Evolutionary conservation across 805 yeast species (phyloP).

Genomic region (Schizosaccharomyces japonicus): DNA sequence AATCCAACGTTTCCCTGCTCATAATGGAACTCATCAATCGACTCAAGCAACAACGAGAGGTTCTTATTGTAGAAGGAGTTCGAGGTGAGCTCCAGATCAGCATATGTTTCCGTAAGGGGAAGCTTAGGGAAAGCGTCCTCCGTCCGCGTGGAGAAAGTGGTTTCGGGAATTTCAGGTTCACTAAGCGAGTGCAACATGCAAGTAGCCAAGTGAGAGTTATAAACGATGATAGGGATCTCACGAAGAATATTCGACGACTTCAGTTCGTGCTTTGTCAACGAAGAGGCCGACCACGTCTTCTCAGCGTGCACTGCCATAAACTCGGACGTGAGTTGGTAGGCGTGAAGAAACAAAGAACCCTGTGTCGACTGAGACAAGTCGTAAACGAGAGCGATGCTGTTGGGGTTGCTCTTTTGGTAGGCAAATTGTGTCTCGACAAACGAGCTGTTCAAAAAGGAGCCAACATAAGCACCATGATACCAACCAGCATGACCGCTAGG

Average conservation of each 20-base stretch:
- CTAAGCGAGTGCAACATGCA: slow-evolving; percentile 21
- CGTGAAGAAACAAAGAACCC: slow-evolving; percentile 40
- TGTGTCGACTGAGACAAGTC: slow-evolving; percentile 43
- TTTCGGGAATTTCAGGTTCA: background rate
- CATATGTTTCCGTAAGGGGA: slow-evolving; percentile 5
- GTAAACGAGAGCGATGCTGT: slow-evolving; percentile 25
- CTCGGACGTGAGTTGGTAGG: slow-evolving; percentile 38
- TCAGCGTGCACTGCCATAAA: slow-evolving; percentile 29
- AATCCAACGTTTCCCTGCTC: slow-evolving; percentile 62
- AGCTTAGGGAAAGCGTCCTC: slow-evolving; percentile 14
- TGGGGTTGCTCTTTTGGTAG: slow-evolving; percentile 33
- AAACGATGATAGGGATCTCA: slow-evolving; percentile 42
- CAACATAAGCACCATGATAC: slow-evolving; percentile 50
- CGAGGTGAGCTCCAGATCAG: slow-evolving; percentile 20
- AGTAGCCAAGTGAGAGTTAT: slow-evolving; percentile 44
- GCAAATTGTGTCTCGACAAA: slow-evolving; percentile 41
- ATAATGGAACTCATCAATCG: slow-evolving; percentile 52
- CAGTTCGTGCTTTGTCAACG: slow-evolving; percentile 33
- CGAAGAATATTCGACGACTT: slow-evolving; percentile 43
- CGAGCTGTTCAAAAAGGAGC: slow-evolving; percentile 36
- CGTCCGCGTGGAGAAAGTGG: slow-evolving; percentile 9
- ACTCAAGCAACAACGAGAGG: slow-evolving; percentile 40
- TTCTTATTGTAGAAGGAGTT: slow-evolving; percentile 21
- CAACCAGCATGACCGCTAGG: slow-evolving; percentile 59
- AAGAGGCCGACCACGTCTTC: slow-evolving; percentile 42